Percentiles rank a stretch among this genome's conserved stretches.
Conservation (phyloP, 2,329 filamentous ascomycete species). For the Magnaporthiopsis poae region DNA sequence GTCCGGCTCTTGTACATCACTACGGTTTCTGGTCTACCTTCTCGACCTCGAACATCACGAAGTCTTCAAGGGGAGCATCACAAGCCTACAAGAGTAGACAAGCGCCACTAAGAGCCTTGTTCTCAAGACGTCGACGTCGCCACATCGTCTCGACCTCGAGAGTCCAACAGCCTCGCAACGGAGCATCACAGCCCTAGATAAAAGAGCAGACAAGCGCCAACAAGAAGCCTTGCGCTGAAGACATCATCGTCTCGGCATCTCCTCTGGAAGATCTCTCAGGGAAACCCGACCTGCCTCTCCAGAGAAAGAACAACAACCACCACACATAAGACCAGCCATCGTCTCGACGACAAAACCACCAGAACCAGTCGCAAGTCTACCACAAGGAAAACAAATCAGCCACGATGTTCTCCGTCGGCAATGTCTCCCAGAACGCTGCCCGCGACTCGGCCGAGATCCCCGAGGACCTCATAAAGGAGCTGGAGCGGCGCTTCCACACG, state of each 20-base stretch:
- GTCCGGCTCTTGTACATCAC: background rate
- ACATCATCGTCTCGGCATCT: background rate
- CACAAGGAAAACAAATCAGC: background rate
- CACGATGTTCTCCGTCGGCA: slow-evolving; percentile 7
- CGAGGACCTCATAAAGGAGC: slow-evolving; percentile 4
- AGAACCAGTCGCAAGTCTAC: background rate
- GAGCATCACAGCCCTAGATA: background rate
- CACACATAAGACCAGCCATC: no score
- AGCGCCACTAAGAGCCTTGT: background rate
- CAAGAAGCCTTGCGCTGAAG: no score
- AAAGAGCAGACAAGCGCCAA: background rate
- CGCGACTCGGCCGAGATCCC: slow-evolving; percentile 8
- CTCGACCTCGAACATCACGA: background rate
- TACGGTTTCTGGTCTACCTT: background rate
- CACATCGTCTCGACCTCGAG: background rate
- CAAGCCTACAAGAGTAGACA: background rate
- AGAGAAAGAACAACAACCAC: background rate
- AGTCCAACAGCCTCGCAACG: background rate
- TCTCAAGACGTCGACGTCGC: background rate
- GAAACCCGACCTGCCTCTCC: background rate
- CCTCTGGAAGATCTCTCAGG: background rate
- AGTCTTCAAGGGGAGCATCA: background rate
- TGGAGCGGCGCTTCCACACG: slow-evolving; percentile 1
- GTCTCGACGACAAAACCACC: background rate
- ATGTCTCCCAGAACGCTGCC: background rate